phyloP scores from a whole-genome alignment of 495 filamentous ascomycete species.

The Thermochaetoides thermophila region DNA sequence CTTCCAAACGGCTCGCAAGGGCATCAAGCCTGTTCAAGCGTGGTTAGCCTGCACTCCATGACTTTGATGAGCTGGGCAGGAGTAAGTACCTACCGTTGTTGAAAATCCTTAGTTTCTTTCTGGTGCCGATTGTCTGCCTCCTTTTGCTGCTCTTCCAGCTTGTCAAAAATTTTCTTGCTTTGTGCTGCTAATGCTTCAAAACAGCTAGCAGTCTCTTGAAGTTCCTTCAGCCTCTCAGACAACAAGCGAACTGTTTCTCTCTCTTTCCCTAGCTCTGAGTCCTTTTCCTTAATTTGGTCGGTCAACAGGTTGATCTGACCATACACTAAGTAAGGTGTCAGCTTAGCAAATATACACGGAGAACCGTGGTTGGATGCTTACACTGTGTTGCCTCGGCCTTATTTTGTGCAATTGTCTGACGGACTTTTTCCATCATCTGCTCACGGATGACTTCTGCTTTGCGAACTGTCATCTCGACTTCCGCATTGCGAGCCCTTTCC shows the following conservation, averaged over 20 bases:
- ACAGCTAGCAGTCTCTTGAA: slow-evolving; percentile 13
- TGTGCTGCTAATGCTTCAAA: slow-evolving; percentile 16
- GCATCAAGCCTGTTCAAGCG: slow-evolving; percentile 5
- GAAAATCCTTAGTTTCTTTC: slow-evolving; percentile 1
- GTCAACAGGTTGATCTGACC: slow-evolving; percentile 12
- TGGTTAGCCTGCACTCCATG: slow-evolving; percentile 1
- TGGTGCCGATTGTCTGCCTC: slow-evolving; percentile 4
- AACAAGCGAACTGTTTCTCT: slow-evolving; percentile 12
- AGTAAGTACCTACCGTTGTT: slow-evolving; percentile 2
- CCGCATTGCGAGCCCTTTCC: slow-evolving; percentile 6
- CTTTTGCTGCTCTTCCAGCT: slow-evolving; percentile 11
- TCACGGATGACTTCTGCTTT: slow-evolving; percentile 19
- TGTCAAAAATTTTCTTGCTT: slow-evolving; percentile 18
- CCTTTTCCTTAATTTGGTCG: slow-evolving; percentile 14
- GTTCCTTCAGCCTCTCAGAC: slow-evolving; percentile 14
- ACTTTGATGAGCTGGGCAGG: background rate
- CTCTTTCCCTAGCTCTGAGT: slow-evolving; percentile 17
- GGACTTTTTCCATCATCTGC: slow-evolving; percentile 20
- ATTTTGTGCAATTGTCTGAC: slow-evolving; percentile 12
- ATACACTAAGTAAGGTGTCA: slow-evolving; percentile 15
- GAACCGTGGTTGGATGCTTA: slow-evolving; percentile 12
- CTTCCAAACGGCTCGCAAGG: slow-evolving; percentile 5
- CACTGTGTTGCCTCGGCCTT: slow-evolving; percentile 14
- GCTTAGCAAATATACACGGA: background rate
- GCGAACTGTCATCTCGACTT: slow-evolving; percentile 12